Percentiles rank a stretch among this genome's conserved stretches.
Conservation (phyloP, 1,284 basidiomycete species). For the Rhodotorula sp. region DNA sequence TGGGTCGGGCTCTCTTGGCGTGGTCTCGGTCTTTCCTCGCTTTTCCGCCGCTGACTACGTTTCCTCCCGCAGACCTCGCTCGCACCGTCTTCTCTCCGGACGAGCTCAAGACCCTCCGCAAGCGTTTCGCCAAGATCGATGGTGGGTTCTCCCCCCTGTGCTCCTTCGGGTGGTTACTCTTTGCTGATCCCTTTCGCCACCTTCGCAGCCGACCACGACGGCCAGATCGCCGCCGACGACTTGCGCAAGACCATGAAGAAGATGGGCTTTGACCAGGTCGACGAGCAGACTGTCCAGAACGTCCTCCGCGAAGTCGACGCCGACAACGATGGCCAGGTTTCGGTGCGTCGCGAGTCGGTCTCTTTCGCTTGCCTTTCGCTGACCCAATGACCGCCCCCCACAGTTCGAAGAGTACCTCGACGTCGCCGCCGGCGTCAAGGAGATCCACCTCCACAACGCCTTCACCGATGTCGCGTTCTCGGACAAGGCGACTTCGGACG, state of each 20-base stretch:
- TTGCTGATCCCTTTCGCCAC: too few species aligned
- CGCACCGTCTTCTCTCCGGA: constrained; percentile 38
- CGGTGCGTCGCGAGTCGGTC: too few species aligned
- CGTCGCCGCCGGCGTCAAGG: constrained; percentile 79
- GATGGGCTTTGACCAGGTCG: constrained; percentile 21
- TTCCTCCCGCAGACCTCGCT: not conserved
- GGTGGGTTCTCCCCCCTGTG: not conserved
- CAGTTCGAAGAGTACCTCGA: constrained; percentile 65
- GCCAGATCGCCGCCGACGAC: constrained; percentile 28
- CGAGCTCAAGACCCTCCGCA: constrained; percentile 37
- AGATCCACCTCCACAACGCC: constrained; percentile 56
- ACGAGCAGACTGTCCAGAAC: constrained; percentile 19
- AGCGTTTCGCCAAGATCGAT: constrained; percentile 31
- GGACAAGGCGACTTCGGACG: constrained; percentile 4
- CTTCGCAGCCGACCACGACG: constrained; percentile 31
- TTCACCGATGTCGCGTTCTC: constrained; percentile 51
- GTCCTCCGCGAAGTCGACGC: constrained; percentile 36
- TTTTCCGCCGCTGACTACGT: too few species aligned
- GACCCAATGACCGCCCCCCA: constrained; percentile 46
- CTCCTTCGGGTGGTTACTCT: too few species aligned
- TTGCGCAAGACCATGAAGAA: constrained; percentile 20
- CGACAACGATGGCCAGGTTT: constrained; percentile 37
- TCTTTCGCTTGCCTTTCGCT: not conserved
- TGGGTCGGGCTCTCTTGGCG: not conserved
- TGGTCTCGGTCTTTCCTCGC: too few species aligned